Conservation (phyloP, 192 early-diverging fungal species). For the Linnemannia exigua region DNA sequence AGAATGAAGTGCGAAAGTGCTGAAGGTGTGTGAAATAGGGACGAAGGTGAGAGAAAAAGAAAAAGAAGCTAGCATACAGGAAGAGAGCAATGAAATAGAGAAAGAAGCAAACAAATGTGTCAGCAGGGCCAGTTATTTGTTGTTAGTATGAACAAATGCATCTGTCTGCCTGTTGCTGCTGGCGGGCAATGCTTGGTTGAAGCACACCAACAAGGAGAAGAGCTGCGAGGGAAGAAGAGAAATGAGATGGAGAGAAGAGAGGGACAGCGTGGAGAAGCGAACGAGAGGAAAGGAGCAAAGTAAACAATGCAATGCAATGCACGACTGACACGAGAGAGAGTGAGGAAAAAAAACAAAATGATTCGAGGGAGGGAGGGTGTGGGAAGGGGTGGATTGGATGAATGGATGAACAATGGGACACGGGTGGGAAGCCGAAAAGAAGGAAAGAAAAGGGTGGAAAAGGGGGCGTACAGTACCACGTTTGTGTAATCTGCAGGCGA, state of each 20-base stretch:
- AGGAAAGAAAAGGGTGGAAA: no score
- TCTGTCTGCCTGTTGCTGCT: neutral
- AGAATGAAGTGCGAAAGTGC: neutral
- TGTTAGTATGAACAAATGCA: neutral
- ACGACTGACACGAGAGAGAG: neutral
- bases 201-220: neutral
- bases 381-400: neutral
- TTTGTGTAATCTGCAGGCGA: no score
- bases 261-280: neutral
- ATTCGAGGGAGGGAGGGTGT: neutral
- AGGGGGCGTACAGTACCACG: no score
- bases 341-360: neutral
- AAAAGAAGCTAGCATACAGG: neutral
- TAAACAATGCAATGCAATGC: conserved; percentile 10
- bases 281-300: neutral
- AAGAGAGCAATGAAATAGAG: neutral
- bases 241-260: neutral
- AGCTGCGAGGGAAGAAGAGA: neutral
- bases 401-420: neutral
- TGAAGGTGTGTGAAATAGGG: neutral
- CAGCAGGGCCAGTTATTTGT: conserved; percentile 1
- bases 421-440: neutral
- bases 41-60: neutral
- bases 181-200: neutral
- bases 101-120: neutral